A percentile compares a stretch with the other conserved stretches of the same genome.
phyloP scores from a whole-genome alignment of 2,329 filamentous ascomycete species.

The Blastomyces parvus region DNA sequence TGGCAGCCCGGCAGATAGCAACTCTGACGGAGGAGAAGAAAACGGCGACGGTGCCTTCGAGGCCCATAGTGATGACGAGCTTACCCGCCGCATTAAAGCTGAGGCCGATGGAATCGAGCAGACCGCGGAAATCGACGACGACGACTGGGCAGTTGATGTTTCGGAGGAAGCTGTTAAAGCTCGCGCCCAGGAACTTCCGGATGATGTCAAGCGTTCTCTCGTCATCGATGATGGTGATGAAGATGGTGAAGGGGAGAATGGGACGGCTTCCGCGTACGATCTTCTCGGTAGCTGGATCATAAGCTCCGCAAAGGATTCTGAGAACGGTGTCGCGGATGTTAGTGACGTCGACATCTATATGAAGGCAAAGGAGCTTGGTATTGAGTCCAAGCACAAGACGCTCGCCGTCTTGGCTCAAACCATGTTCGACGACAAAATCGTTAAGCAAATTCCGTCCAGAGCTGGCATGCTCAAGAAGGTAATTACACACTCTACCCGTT shows the following conservation, averaged over 20 bases:
- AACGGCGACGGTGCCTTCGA: slow-evolving; percentile 58
- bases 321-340: slow-evolving; percentile 65
- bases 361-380: slow-evolving; percentile 93
- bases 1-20: slow-evolving; percentile 57
- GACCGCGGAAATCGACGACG: slow-evolving; percentile 62
- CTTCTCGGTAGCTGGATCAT: slow-evolving; percentile 89
- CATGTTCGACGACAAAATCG: slow-evolving; percentile 83
- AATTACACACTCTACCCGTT: slow-evolving; percentile 23
- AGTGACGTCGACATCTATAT: slow-evolving; percentile 86
- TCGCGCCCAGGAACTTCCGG: slow-evolving; percentile 84
- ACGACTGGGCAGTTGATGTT: slow-evolving; percentile 94
- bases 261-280: slow-evolving; percentile 71
- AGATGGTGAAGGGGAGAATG: slow-evolving; percentile 69
- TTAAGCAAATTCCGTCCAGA: slow-evolving; percentile 76
- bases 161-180: slow-evolving; percentile 92
- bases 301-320: slow-evolving; percentile 57
- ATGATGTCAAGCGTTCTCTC: slow-evolving; percentile 86
- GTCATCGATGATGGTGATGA: slow-evolving; percentile 73
- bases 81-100: slow-evolving; percentile 63
- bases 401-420: slow-evolving; percentile 86
- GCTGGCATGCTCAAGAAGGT: slow-evolving; percentile 82
- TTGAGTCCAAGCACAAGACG: slow-evolving; percentile 89
- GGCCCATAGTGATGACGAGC: slow-evolving; percentile 81
- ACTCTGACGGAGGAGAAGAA: slow-evolving; percentile 52
- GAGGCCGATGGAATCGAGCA: slow-evolving; percentile 64